Percentiles rank a stretch among this genome's conserved stretches.
phyloP scores from a whole-genome alignment of 805 yeast species.

The Saccharomycopsis olivae region DNA sequence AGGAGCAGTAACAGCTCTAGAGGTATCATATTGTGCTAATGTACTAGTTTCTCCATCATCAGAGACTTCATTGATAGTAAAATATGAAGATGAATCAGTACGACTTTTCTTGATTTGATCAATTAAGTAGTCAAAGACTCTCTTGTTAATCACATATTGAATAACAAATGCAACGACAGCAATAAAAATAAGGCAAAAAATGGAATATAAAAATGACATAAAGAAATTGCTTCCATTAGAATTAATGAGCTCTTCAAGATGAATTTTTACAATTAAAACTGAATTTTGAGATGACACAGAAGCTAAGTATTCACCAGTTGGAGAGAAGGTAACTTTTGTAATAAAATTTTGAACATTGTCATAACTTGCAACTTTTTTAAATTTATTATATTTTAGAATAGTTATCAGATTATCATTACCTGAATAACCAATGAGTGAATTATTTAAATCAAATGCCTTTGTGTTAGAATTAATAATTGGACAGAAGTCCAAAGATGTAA shows the following conservation, averaged over 20 bases:
- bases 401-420: conserved; percentile 53
- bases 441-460: conserved; percentile 15
- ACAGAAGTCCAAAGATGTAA: conserved; percentile 41
- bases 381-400: conserved; percentile 40
- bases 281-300: conserved; percentile 72
- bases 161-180: conserved; percentile 26
- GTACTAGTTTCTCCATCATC: conserved; percentile 2
- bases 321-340: conserved; percentile 60
- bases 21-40: background rate
- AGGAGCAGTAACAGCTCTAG: conserved; percentile 16
- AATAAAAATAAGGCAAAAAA: conserved; percentile 23
- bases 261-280: conserved; percentile 51
- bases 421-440: conserved; percentile 30
- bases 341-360: conserved; percentile 65
- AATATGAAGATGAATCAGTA: conserved; percentile 18
- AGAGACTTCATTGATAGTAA: conserved; percentile 11
- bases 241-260: conserved; percentile 32
- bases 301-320: conserved; percentile 55
- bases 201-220: conserved; percentile 28
- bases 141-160: conserved; percentile 22
- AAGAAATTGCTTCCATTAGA: conserved; percentile 22
- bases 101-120: conserved; percentile 17
- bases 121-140: conserved; percentile 16
- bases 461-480: conserved; percentile 16
- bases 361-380: conserved; percentile 39